Conservation (phyloP, 2,329 filamentous ascomycete genomes). For the Amesomyces nigricolor region DNA sequence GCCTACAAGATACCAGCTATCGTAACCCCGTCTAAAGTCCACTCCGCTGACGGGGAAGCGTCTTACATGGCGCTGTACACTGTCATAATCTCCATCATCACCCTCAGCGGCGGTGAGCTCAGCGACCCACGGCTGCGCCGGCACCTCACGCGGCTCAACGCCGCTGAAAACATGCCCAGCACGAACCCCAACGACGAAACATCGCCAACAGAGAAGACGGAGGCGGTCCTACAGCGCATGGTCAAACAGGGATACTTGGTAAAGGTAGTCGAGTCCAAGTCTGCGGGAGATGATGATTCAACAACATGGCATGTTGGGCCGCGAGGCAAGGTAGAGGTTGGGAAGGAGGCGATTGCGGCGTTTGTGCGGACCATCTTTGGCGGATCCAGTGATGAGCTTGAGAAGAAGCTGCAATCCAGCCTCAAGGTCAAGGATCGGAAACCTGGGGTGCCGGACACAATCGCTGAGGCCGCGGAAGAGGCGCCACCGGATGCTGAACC, state of each 20-base stretch:
- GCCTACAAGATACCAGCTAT: constrained; percentile 62
- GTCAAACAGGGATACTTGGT: constrained; percentile 79
- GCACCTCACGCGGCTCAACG: constrained; percentile 68
- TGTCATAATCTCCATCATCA: constrained; percentile 70
- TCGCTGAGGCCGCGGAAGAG: constrained; percentile 12
- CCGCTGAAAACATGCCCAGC: constrained; percentile 64
- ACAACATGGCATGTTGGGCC: constrained; percentile 81
- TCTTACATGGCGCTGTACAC: constrained; percentile 78
- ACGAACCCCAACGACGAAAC: constrained; percentile 41
- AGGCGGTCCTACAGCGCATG: constrained; percentile 67
- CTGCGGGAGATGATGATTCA: constrained; percentile 62
- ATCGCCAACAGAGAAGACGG: constrained; percentile 50
- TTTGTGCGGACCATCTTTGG: constrained; percentile 60
- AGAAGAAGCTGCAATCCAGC: constrained; percentile 56
- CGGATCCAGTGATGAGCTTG: constrained; percentile 47
- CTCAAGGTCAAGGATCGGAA: constrained; percentile 45
- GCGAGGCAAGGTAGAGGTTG: constrained; percentile 79
- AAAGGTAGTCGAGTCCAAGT: constrained; percentile 59
- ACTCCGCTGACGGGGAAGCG: constrained; percentile 63
- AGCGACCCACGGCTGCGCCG: constrained; percentile 73
- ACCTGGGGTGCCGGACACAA: constrained; percentile 13
- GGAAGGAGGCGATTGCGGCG: constrained; percentile 65
- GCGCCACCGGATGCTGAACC: constrained; percentile 17
- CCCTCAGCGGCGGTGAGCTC: constrained; percentile 66
- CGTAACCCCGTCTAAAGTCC: constrained; percentile 60